Percentiles rank a stretch among this genome's conserved stretches.
Evolutionary conservation across 805 yeast genomes (phyloP).

Genomic region (Pachysolen tannophilus): DNA sequence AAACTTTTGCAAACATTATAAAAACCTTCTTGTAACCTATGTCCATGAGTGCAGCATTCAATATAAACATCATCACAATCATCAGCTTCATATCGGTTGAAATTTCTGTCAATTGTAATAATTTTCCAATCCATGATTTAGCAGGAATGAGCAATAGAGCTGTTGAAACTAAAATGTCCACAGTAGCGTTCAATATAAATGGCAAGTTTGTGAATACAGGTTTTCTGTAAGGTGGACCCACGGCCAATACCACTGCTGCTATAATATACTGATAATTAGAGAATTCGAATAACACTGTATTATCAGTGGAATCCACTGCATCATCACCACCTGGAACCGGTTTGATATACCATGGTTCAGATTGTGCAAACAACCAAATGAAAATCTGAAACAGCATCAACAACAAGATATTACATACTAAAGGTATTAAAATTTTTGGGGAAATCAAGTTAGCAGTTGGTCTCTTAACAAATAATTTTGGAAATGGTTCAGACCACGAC

Average conservation of each 20-base stretch:
- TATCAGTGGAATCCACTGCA: slow-evolving; percentile 81
- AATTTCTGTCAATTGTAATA: slow-evolving; percentile 71
- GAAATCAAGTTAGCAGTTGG: slow-evolving; percentile 94
- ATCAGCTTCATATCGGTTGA: slow-evolving; percentile 39
- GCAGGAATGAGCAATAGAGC: slow-evolving; percentile 47
- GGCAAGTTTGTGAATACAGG: slow-evolving; percentile 61
- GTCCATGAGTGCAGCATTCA: slow-evolving; percentile 43
- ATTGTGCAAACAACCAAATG: slow-evolving; percentile 55
- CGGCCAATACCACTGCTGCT: slow-evolving; percentile 75
- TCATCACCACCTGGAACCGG: slow-evolving; percentile 80
- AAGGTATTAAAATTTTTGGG: slow-evolving; percentile 76
- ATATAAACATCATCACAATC: slow-evolving; percentile 36
- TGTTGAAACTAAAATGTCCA: slow-evolving; percentile 42
- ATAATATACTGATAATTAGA: slow-evolving; percentile 87
- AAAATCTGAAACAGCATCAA: slow-evolving; percentile 56
- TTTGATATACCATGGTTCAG: slow-evolving; percentile 64
- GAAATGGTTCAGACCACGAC: slow-evolving; percentile 93
- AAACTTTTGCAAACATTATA: slow-evolving; percentile 27
- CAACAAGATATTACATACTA: slow-evolving; percentile 68
- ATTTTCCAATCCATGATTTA: slow-evolving; percentile 46
- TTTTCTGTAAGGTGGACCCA: slow-evolving; percentile 90
- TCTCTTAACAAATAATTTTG: slow-evolving; percentile 52
- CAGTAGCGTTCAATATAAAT: slow-evolving; percentile 53
- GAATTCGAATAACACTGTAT: slow-evolving; percentile 73
- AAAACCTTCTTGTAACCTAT: slow-evolving; percentile 38